Base-by-base conservation (phyloP, 2,329 filamentous ascomycete genomes). In the Aspergillus melleus region DNA sequence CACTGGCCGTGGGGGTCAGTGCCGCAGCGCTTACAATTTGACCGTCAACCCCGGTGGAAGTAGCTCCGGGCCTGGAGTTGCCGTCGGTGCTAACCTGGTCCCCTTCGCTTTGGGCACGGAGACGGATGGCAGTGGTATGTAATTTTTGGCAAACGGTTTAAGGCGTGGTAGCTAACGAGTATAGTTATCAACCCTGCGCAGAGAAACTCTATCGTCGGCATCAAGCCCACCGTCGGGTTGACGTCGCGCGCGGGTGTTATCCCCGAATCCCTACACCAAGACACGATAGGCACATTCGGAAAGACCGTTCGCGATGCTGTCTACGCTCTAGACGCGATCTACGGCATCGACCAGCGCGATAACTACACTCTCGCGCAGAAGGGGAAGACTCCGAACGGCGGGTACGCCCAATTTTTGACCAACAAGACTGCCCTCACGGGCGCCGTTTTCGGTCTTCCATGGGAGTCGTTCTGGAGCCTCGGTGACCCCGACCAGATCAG, bases 211-310 rank as follows among this genome's bases (percentile, higher is more conserved):
- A 70, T 92, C 2, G 88, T 92, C 1, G 90, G 90, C 3, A 84
- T 92, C 72, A 92, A 92, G 75, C 89, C 90, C 1, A 92, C 89
- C 1, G 87, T 92, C 6, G 90, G 90, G 0, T 73, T 91, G 54
- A 91, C 88, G 0, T 90, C 88, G 9, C 79, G 88, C 16, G 80
- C 76, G 20, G 85, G 80, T 19, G 82, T 88, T 29, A 82, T 92
- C 36, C 90, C 90, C 0, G 88, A 89, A 68, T 84, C 82, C 11
- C 77, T 84, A 58, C 85, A 90, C 66, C 87, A 90, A 66, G 90
- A 92, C 67, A 87, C 84, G 0, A 84, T 92, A 0, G 90, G 90
- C 2, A 79, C 83, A 0, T 86, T 93, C 68, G 88, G 84, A 0
- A 84, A 84, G 20, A 90, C 86, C 0, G 85, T 92, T 6, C 79